Evolutionary conservation across 1,139 yeast species (phyloP).

Genomic region (Geotrichum klebahnii): DNA sequence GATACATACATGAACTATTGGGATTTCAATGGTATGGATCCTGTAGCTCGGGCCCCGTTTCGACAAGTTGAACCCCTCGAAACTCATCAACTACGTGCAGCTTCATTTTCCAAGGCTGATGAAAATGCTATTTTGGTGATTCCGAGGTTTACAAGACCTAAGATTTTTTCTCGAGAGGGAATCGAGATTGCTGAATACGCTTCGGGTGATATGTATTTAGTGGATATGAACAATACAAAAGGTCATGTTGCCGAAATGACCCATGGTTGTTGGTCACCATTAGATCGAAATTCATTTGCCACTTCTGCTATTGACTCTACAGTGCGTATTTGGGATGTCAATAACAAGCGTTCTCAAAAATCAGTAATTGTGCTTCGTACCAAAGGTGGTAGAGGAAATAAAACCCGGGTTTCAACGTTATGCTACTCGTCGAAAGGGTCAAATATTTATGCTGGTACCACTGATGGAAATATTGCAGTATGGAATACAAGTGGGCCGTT

Average conservation of each 20-base stretch:
- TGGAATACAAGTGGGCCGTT: constrained; percentile 37
- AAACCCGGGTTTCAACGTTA: constrained; percentile 29
- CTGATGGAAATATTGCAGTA: constrained; percentile 33
- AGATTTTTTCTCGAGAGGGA: constrained; percentile 33
- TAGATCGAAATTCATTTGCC: constrained; percentile 28
- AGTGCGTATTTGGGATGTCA: constrained; percentile 39
- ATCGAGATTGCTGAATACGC: constrained; percentile 31
- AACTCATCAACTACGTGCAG: constrained; percentile 32
- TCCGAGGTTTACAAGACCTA: constrained; percentile 33
- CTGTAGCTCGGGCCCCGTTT: constrained; percentile 31
- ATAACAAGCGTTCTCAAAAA: constrained; percentile 30
- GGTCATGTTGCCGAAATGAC: constrained; percentile 41
- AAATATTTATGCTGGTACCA: constrained; percentile 31
- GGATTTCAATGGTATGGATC: constrained; percentile 40
- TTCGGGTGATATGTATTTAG: constrained; percentile 41
- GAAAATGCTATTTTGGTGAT: constrained; percentile 33
- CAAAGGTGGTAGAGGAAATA: constrained; percentile 27
- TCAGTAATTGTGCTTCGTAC: constrained; percentile 35
- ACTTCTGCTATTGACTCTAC: constrained; percentile 39
- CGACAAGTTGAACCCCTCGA: constrained; percentile 36
- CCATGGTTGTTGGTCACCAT: constrained; percentile 38
- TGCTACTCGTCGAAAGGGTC: constrained; percentile 25
- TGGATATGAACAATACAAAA: constrained; percentile 40
- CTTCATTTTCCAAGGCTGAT: constrained; percentile 28
- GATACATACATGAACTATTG: constrained; percentile 36